phyloP scores from a whole-genome alignment of 768 basidiomycete species.

The Tulasnella sp. region DNA sequence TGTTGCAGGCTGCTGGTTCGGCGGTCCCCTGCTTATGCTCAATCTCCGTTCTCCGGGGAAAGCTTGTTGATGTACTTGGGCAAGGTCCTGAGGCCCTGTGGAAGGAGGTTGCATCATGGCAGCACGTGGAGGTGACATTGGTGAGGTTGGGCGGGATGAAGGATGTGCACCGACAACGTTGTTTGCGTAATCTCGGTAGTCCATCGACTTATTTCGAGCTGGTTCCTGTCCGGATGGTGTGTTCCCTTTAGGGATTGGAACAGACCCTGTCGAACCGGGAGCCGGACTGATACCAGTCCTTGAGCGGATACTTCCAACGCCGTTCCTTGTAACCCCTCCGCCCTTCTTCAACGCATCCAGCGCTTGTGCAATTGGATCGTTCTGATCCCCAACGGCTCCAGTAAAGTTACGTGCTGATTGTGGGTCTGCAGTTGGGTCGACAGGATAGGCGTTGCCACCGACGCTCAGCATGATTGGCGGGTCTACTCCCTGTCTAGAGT shows the following conservation, averaged over 20 bases:
- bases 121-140: constrained; percentile 58
- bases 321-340: constrained; percentile 40
- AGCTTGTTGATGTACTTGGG: constrained; percentile 77
- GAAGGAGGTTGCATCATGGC: constrained; percentile 74
- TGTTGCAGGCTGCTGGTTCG: constrained; percentile 45
- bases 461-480: constrained; percentile 74
- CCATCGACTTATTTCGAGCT: constrained; percentile 44
- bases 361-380: constrained; percentile 49
- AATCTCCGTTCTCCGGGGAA: constrained; percentile 73
- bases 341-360: constrained; percentile 44
- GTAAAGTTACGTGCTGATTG: constrained; percentile 44
- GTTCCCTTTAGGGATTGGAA: constrained; percentile 45
- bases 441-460: constrained; percentile 67
- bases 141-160: constrained; percentile 72
- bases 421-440: constrained; percentile 68
- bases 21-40: constrained; percentile 42
- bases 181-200: constrained; percentile 78
- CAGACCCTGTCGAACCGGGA: constrained; percentile 37
- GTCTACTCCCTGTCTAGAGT: constrained; percentile 39
- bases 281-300: constrained; percentile 39
- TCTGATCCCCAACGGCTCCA: constrained; percentile 43
- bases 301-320: constrained; percentile 33
- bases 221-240: constrained; percentile 23
- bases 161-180: constrained; percentile 80
- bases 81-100: constrained; percentile 53